phyloP scores from a whole-genome alignment of 257 asterid genomes.

The Linderniella brevidens region DNA sequence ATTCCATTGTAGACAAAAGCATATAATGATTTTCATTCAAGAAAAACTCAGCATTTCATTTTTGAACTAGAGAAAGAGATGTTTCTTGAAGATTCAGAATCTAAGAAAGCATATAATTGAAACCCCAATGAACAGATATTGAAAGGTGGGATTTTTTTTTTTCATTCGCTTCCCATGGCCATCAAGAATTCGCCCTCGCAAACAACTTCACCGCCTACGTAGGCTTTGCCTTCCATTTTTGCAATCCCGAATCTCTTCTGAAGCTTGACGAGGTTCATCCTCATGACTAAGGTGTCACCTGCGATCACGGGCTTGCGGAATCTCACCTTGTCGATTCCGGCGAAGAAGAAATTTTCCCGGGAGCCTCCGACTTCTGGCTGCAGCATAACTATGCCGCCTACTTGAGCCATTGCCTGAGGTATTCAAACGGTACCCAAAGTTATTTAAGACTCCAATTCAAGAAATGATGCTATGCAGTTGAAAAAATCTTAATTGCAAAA shows the following conservation, averaged over 20 bases:
- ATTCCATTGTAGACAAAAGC: not conserved
- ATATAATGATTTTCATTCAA: too few relatives aligned
- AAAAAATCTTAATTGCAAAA: too few relatives aligned
- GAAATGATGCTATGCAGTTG: too few relatives aligned
- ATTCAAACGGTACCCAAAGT: slow-evolving; percentile 7
- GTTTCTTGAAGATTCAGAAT: too few relatives aligned
- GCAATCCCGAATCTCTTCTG: slow-evolving; percentile 86
- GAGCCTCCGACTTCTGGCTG: slow-evolving; percentile 87
- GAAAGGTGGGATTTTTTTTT: not conserved
- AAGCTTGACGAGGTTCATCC: slow-evolving; percentile 63
- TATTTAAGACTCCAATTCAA: too few relatives aligned
- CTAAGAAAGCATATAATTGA: too few relatives aligned
- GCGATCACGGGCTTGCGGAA: slow-evolving; percentile 81
- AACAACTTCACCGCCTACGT: slow-evolving; percentile 71
- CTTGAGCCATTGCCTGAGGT: slow-evolving; percentile 94
- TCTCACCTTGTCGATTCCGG: slow-evolving; percentile 80
- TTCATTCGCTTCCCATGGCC: slow-evolving; percentile 51
- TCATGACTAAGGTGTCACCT: slow-evolving; percentile 79
- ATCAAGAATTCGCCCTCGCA: slow-evolving; percentile 85
- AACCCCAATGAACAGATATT: not conserved
- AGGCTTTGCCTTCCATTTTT: slow-evolving; percentile 90
- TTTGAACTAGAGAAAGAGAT: too few relatives aligned
- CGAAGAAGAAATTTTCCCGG: slow-evolving; percentile 62
- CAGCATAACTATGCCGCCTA: slow-evolving; percentile 79
- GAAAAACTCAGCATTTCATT: too few relatives aligned